These are phyloP conservation scores for Rhodomyrtus psidioides DNA, from an alignment of 441 rosid species.

Conservation along the genomic window DNA sequence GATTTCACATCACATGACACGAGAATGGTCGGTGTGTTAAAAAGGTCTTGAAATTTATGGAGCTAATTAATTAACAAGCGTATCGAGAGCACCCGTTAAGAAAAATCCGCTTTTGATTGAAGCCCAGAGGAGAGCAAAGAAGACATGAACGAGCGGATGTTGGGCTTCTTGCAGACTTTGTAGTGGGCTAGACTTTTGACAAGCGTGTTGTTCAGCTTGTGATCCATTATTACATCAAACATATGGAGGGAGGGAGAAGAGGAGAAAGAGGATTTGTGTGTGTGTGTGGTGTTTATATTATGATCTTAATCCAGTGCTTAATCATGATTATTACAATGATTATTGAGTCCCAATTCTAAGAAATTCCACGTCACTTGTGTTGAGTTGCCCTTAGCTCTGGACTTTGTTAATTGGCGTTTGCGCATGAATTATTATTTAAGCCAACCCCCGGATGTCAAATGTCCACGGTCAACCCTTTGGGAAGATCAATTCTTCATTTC, in stretches of 20 bases:
- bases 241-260: background rate
- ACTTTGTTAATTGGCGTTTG: background rate
- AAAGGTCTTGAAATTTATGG: background rate
- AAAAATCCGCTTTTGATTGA: background rate
- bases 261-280: background rate
- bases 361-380: background rate
- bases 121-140: background rate
- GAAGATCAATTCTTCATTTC: background rate
- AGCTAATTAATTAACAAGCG: background rate
- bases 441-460: background rate
- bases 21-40: background rate
- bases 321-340: background rate
- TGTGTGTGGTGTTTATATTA: background rate
- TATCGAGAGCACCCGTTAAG: background rate
- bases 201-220: background rate
- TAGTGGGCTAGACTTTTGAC: background rate
- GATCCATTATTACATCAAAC: background rate
- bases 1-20: background rate
- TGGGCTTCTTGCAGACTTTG: background rate
- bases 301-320: background rate
- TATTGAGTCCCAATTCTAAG: background rate
- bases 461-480: background rate
- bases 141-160: background rate
- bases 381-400: background rate
- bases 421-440: background rate